These are phyloP conservation scores for Solanum piurae DNA, from an alignment of 257 asterid genomes.

Conservation along the genomic window DNA sequence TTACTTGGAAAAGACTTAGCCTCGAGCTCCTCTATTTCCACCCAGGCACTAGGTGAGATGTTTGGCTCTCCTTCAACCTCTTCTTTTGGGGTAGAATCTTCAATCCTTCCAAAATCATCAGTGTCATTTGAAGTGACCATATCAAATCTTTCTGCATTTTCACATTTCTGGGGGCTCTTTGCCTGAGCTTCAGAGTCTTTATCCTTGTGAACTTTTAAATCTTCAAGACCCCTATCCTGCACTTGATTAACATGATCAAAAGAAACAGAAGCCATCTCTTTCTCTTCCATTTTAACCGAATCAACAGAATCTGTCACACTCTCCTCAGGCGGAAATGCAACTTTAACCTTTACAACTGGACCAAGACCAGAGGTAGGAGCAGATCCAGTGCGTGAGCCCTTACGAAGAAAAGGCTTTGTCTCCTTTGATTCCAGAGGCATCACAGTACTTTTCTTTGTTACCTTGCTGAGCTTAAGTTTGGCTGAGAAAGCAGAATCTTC, in stretches of 20 bases:
- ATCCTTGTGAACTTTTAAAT: constrained; percentile 5
- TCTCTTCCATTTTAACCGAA: constrained; percentile 23
- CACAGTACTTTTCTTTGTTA: constrained; percentile 75
- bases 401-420: constrained; percentile 73
- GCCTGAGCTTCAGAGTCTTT: constrained; percentile 15
- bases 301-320: constrained; percentile 21
- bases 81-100: constrained; percentile 5
- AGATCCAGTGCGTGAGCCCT: constrained; percentile 54
- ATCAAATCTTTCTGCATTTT: constrained; percentile 28
- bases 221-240: constrained; percentile 31
- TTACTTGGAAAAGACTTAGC: constrained; percentile 26
- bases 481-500: constrained; percentile 39
- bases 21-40: constrained; percentile 74
- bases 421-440: constrained; percentile 73
- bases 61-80: constrained; percentile 49
- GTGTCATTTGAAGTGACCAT: constrained; percentile 12
- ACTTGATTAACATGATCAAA: constrained; percentile 30
- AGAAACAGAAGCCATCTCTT: constrained; percentile 22
- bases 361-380: constrained; percentile 3
- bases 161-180: constrained; percentile 27
- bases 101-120: constrained; percentile 8
- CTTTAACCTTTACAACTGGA: constrained; percentile 35
- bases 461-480: constrained; percentile 63
- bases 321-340: constrained; percentile 34
- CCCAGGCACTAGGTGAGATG: constrained; percentile 88